Conservation (phyloP, 2,329 filamentous ascomycete genomes). For the Myriosclerotinia duriaeana region DNA sequence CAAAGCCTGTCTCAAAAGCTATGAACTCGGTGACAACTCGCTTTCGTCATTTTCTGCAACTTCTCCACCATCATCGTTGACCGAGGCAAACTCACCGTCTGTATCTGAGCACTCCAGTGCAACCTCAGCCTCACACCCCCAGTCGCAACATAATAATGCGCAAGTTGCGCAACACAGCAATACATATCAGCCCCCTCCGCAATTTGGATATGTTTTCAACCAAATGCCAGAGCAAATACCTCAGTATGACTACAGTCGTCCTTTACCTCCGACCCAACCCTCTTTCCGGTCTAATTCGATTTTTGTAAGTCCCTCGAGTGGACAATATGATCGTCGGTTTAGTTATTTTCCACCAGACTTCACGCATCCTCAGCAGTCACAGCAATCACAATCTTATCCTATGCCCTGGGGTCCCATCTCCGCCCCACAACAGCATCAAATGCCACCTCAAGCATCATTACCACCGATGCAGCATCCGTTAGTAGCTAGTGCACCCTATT, state of each 20-base stretch:
- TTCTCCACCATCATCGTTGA: conserved; percentile 43
- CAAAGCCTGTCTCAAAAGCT: conserved; percentile 82
- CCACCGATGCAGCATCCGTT: conserved; percentile 27
- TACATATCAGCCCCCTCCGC: conserved; percentile 45
- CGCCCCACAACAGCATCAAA: conserved; percentile 24
- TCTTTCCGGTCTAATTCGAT: conserved; percentile 67
- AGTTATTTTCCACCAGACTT: conserved; percentile 64
- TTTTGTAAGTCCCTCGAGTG: conserved; percentile 58
- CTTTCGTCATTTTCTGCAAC: conserved; percentile 50
- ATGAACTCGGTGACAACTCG: conserved; percentile 58
- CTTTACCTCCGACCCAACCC: conserved; percentile 41
- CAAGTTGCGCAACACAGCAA: conserved; percentile 25
- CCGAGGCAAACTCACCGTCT: conserved; percentile 50
- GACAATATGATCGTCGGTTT: conserved; percentile 55
- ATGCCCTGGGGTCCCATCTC: conserved; percentile 37
- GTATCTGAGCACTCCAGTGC: conserved; percentile 45
- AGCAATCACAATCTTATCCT: conserved; percentile 36
- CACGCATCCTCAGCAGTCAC: conserved; percentile 34
- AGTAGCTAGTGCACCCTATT: conserved; percentile 36
- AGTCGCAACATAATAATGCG: conserved; percentile 43
- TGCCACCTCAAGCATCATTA: conserved; percentile 25
- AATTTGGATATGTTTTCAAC: conserved; percentile 60
- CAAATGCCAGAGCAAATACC: conserved; percentile 50
- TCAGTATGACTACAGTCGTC: conserved; percentile 32
- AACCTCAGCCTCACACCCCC: conserved; percentile 41